These are phyloP conservation scores for Oryza meyeriana DNA, from an alignment of 176 grass and related monocot species.

Conservation along the genomic window DNA sequence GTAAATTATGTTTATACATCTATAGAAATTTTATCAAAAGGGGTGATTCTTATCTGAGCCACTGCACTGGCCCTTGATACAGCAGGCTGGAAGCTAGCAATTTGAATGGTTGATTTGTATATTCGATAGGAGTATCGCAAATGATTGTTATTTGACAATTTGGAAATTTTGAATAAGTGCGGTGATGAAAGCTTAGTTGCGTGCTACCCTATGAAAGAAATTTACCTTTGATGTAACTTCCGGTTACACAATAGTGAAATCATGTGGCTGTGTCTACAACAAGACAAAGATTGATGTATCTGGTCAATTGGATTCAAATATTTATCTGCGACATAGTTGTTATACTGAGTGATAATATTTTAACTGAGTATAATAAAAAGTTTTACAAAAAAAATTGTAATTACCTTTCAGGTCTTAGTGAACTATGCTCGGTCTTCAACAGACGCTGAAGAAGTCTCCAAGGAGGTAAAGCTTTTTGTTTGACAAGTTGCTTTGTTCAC, in stretches of 20 bases:
- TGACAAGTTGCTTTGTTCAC: too few relatives aligned
- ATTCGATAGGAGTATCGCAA: too few relatives aligned
- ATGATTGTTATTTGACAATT: too few relatives aligned
- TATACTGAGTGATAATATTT: neutral
- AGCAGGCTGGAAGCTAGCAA: neutral
- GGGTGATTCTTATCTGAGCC: neutral
- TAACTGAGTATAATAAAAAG: neutral
- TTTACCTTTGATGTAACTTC: neutral
- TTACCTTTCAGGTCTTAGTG: constrained; percentile 62
- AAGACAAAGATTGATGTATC: neutral
- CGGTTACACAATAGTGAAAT: neutral
- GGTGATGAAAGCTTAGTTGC: too few relatives aligned
- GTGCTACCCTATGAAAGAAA: neutral
- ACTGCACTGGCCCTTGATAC: neutral
- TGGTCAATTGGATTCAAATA: neutral
- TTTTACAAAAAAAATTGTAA: neutral
- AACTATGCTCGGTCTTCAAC: constrained; percentile 81
- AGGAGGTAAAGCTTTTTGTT: constrained; percentile 30
- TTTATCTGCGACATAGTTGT: neutral
- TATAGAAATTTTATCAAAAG: neutral
- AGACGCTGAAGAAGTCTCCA: constrained; percentile 81
- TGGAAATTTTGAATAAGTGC: too few relatives aligned
- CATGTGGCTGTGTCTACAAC: too few relatives aligned
- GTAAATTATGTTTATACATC: neutral
- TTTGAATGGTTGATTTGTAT: neutral